Evolutionary conservation across 441 rosid species (phyloP).

Genomic region (Breynia disticha): DNA sequence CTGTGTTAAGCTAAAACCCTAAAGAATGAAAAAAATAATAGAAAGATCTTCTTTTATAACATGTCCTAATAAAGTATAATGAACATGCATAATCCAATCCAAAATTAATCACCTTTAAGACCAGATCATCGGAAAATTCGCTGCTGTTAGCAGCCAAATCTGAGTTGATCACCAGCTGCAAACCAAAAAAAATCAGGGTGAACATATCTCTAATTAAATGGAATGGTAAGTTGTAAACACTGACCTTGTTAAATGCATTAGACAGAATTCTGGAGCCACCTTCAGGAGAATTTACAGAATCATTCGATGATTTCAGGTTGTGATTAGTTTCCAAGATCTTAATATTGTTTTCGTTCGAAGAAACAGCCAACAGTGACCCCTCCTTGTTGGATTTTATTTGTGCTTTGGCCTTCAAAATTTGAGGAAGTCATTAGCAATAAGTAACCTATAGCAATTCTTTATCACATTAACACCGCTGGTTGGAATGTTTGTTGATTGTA

Average conservation of each 20-base stretch:
- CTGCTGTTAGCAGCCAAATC: too few relatives aligned
- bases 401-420: not conserved
- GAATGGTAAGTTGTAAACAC: slow-evolving; percentile 6
- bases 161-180: slow-evolving; percentile 11
- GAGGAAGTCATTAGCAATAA: not conserved
- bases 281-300: slow-evolving; percentile 13
- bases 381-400: slow-evolving; percentile 1
- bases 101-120: too few relatives aligned
- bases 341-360: not conserved
- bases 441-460: not conserved
- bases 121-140: too few relatives aligned
- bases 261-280: slow-evolving; percentile 18
- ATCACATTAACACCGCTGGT: not conserved
- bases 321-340: slow-evolving; percentile 9
- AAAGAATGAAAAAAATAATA: too few relatives aligned
- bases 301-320: slow-evolving; percentile 1
- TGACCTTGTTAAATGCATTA: slow-evolving; percentile 23
- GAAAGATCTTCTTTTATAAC: too few relatives aligned
- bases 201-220: slow-evolving; percentile 3
- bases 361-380: slow-evolving; percentile 2
- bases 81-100: too few relatives aligned
- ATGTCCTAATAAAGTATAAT: too few relatives aligned
- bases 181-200: slow-evolving; percentile 9
- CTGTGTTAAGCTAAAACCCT: too few relatives aligned
- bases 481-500: too few relatives aligned